These are phyloP conservation scores for Vitis rotundifolia DNA, from an alignment of 164 flowering plant genomes.

Conservation along the genomic window DNA sequence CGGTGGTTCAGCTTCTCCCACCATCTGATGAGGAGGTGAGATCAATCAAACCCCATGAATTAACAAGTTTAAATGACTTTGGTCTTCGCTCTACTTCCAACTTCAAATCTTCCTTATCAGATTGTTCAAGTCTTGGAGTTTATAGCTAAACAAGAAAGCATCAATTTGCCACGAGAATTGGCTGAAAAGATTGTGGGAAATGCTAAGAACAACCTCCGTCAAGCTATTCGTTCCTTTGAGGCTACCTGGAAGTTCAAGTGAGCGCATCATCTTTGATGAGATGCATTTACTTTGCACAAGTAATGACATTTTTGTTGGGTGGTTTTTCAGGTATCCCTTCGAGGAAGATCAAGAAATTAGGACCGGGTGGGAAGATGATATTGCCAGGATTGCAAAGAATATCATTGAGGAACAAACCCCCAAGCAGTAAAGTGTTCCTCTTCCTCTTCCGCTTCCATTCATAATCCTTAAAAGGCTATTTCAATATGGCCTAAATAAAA, in stretches of 20 bases:
- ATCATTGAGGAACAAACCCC: constrained; percentile 71
- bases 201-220: constrained; percentile 64
- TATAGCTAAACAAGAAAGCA: constrained; percentile 54
- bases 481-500: no score
- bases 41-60: no score
- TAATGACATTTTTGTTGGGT: not conserved
- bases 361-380: constrained; percentile 75
- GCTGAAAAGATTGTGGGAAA: constrained; percentile 50
- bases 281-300: no score
- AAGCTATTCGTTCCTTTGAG: constrained; percentile 81
- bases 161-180: constrained; percentile 41
- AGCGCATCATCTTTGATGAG: not conserved
- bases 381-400: constrained; percentile 55
- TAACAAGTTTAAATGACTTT: no score
- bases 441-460: not conserved
- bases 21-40: constrained; percentile 68
- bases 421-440: constrained; percentile 45
- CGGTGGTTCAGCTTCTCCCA: constrained; percentile 45
- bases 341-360: constrained; percentile 45
- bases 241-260: constrained; percentile 54
- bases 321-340: constrained; percentile 34
- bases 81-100: no score
- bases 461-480: no score
- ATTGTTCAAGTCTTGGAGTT: constrained; percentile 59
- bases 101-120: constrained; percentile 18